Evolutionary conservation across 495 filamentous ascomycete species (phyloP).

Genomic region (Daldinia vernicosa): DNA sequence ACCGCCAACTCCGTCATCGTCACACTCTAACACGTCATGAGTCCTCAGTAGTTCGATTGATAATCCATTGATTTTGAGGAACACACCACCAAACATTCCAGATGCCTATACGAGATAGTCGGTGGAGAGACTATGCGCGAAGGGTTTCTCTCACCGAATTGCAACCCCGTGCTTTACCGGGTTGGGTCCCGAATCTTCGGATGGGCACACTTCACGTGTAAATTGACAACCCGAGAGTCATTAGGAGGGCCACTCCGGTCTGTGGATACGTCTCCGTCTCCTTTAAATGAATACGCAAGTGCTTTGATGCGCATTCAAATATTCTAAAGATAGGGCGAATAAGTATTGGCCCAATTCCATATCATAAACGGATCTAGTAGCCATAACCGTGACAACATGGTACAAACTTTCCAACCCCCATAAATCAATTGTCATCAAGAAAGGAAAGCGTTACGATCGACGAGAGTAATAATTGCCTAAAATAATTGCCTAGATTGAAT

Average conservation of each 20-base stretch:
- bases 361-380: background rate
- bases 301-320: background rate
- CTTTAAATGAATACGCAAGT: background rate
- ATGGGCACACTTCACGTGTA: conserved; percentile 13
- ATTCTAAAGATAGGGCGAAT: background rate
- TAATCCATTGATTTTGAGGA: background rate
- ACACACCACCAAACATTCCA: background rate
- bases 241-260: background rate
- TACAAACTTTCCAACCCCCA: too few species aligned
- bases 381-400: too few species aligned
- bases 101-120: conserved; percentile 1
- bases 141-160: conserved; percentile 1
- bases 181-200: background rate
- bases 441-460: too few species aligned
- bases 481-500: too few species aligned
- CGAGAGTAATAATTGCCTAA: too few species aligned
- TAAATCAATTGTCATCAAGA: too few species aligned
- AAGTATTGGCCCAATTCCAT: background rate
- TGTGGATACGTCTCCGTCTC: background rate
- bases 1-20: conserved; percentile 14
- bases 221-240: background rate
- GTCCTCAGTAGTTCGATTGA: background rate
- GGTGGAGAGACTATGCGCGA: conserved; percentile 9
- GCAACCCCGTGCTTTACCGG: background rate
- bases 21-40: conserved; percentile 1